Evolutionary conservation across 306 rosid species (phyloP), one percentile per base, ranked within the genome.

Genomic region (Sophora flavescens): DNA sequence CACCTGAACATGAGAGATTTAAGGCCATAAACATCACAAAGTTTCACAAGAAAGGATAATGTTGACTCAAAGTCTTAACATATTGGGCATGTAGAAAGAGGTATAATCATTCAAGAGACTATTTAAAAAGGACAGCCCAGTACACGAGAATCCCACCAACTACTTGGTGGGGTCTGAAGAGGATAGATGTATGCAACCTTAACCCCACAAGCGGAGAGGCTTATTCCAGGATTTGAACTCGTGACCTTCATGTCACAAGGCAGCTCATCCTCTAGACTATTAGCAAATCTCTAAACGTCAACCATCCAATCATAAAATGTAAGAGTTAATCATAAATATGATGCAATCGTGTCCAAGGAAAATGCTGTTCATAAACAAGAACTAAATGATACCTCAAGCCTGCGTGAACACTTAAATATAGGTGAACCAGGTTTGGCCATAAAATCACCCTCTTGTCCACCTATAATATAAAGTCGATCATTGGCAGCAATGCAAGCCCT

Each of bases 371-470:
- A 48, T 45, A 45, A 63, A 36, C 13, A 72, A 45, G 52, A 13
- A 65, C 54, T 22, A 38, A 38, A 54, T 10, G 17, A 36, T 83
- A 94, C 98, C 94, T 94, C 98, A 33, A 36, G 79, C 79, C 98
- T 85, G 72, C 98, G 97, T 1, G 98, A 94, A 71, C 98, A 91
- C 83, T 94, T 94, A 81, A 94, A 94, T 79, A 92, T 94, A 56
- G 98, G 91, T 11, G 97, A 94, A 35, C 96, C 90, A 0, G 98
- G 98, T 80, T 94, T 94, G 58, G 97, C 82, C 97, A 94, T 94
- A 72, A 92, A 94, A 85, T 94, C 98, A 70, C 98, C 98, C 79
- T 94, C 98, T 85, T 94, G 97, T 60, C 98, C 97, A 72, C 97
- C 98, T 8, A 94, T 90, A 38, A 92, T 85, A 62, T 77, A 90